Base-by-base conservation (phyloP, 1,284 basidiomycete species). In the Fomitopsis pinicola region DNA sequence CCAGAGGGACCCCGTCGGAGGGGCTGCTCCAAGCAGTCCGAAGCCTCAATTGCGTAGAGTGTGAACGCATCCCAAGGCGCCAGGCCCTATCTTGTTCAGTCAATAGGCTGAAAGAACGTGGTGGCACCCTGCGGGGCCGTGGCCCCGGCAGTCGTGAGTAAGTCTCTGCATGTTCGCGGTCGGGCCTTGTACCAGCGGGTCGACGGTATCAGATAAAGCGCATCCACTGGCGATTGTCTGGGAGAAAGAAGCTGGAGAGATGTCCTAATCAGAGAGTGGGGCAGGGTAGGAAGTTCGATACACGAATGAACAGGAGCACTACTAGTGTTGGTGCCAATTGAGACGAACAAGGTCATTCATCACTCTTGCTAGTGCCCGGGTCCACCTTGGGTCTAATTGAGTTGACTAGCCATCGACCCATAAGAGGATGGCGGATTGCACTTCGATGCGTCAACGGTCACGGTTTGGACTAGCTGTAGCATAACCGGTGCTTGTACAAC, bases 131-230 rank as follows among this genome's bases (percentile, higher is more conserved):
- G 38, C 38, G 38, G n/a, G 14, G 17, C 28, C 48, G 15, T 50
- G 28, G 26, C 48, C 48, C 48, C 22, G 44, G 22, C 26, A 17
- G 28, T 50, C 48, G 48, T 50, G 48, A 50, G 48, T 50, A 50
- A 50, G 9, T 6, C 4, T 15, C 2, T 9, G 48, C 48, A 33
- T 22, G 48, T 38, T 40, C 52, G 9, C 35, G 3, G 35, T 38
- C 33, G 35, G 52, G 14, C 35, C 17, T 38, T 54, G 33, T n/a
- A n/a, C 52, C 52, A 38, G 35, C 35, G 36, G 35, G 35, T n/a
- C 15, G 52, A 54, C 38, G 22, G 52, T 54, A 54, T 54, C 52
- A 53, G 52, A 54, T 54, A 54, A 40, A 54, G 50, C 33, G 52
- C 17, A 26, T 38, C n/a, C 9, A 3, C 19, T 36, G 52, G 30